Conservation (phyloP, 345 rosid species). For the Anacardium occidentale region DNA sequence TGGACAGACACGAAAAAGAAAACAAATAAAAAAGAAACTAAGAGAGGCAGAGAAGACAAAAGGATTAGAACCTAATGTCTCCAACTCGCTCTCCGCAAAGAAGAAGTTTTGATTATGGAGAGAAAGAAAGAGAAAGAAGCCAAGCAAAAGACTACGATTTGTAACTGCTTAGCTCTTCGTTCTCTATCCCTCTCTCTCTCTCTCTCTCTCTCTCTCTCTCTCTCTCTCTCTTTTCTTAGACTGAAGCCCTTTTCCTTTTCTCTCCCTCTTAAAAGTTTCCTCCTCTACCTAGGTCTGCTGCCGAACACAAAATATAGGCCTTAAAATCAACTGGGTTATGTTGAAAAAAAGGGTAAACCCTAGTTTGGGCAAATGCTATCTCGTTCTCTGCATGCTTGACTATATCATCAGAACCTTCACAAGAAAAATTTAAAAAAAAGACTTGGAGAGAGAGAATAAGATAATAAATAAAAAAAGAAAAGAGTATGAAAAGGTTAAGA, state of each 20-base stretch:
- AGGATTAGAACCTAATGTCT: constrained; percentile 55
- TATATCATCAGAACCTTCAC: not conserved
- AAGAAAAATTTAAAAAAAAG: constrained; percentile 1
- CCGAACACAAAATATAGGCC: constrained; percentile 20
- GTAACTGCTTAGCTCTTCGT: constrained; percentile 52
- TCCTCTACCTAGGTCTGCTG: constrained; percentile 1
- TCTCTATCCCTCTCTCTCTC: constrained; percentile 76
- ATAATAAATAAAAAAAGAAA: constrained; percentile 6
- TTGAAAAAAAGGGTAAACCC: constrained; percentile 31
- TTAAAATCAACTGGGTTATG: not conserved
- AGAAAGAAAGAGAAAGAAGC: constrained; percentile 59
- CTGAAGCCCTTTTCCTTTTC: constrained; percentile 2
- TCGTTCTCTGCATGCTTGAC: constrained; percentile 34
- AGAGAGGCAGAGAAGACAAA: constrained; percentile 69
- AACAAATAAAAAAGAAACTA: not conserved
- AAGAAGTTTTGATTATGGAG: constrained; percentile 18
- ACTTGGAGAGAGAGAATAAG: not conserved
- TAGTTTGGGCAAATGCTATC: constrained; percentile 25
- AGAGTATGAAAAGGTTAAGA: constrained; percentile 22
- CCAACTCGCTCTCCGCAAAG: constrained; percentile 52
- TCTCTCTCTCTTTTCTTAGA: constrained; percentile 1
- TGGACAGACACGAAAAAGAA: not conserved
- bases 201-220: constrained; percentile 21
- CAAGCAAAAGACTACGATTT: constrained; percentile 26
- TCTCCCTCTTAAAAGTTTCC: constrained; percentile 18